These are phyloP conservation scores for Urtica urens DNA, from an alignment of 306 rosid species.

Conservation along the genomic window DNA sequence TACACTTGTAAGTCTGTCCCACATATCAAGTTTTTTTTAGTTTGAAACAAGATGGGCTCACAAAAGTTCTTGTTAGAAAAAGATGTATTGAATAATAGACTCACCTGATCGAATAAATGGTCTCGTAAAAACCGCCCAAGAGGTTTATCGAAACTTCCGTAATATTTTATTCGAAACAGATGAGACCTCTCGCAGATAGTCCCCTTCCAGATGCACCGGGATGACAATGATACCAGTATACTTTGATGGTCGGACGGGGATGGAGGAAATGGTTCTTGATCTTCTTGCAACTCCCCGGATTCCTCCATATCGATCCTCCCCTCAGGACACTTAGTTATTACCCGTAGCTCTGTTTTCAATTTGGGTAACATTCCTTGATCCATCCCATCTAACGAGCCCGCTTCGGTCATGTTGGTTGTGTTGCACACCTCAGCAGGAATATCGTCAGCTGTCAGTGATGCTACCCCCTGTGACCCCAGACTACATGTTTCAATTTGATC, in stretches of 20 bases:
- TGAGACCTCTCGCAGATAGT: constrained; percentile 94
- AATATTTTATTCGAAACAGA: constrained; percentile 87
- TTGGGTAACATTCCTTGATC: constrained; percentile 22
- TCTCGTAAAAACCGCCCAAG: constrained; percentile 82
- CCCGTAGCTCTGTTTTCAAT: constrained; percentile 25
- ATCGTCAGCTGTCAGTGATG: constrained; percentile 26
- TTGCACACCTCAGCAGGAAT: constrained; percentile 17
- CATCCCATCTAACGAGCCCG: constrained; percentile 23
- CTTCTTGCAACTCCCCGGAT: constrained; percentile 29
- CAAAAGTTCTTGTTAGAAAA: constrained; percentile 8
- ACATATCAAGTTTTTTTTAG: constrained; percentile 8
- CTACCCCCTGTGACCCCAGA: constrained; percentile 18
- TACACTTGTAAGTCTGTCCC: constrained; percentile 65
- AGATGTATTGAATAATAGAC: constrained; percentile 9
- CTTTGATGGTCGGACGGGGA: constrained; percentile 91
- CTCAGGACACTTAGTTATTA: constrained; percentile 25
- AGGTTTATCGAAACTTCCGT: constrained; percentile 90
- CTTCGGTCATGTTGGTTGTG: constrained; percentile 21
- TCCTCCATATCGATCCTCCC: constrained; percentile 25
- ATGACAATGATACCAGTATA: constrained; percentile 89
- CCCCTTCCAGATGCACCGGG: constrained; percentile 97
- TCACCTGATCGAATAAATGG: constrained; percentile 92
- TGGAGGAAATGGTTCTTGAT: constrained; percentile 45
- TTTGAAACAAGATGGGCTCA: constrained; percentile 14
- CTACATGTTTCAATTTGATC: constrained; percentile 25